phyloP scores from a whole-genome alignment of 805 yeast species.

The Candida alai region DNA sequence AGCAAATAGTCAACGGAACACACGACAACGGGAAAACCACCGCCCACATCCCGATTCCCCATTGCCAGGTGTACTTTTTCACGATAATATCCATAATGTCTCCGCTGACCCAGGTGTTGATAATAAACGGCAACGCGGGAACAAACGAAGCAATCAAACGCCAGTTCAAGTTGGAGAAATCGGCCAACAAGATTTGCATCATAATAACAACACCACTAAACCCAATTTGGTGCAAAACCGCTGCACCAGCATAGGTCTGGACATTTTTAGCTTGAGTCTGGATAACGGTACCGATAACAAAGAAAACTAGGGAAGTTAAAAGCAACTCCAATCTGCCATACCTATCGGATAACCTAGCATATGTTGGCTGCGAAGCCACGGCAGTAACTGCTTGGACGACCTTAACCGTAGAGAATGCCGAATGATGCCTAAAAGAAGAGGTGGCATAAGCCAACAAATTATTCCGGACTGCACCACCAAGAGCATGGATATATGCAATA shows the following conservation, averaged over 20 bases:
- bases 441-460: constrained; percentile 50
- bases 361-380: constrained; percentile 62
- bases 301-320: constrained; percentile 47
- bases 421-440: constrained; percentile 47
- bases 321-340: constrained; percentile 58
- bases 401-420: constrained; percentile 54
- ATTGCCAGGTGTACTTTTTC: constrained; percentile 55
- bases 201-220: constrained; percentile 60
- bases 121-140: constrained; percentile 68
- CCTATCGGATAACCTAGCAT: constrained; percentile 58
- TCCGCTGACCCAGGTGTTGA: constrained; percentile 76
- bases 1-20: constrained; percentile 51
- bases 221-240: constrained; percentile 48
- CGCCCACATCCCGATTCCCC: constrained; percentile 73
- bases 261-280: constrained; percentile 58
- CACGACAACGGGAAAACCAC: constrained; percentile 64
- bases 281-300: constrained; percentile 58
- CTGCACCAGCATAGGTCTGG: constrained; percentile 59
- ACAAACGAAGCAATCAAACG: constrained; percentile 60
- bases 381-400: constrained; percentile 57
- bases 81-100: constrained; percentile 41
- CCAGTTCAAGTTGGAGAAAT: constrained; percentile 65
- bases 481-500: constrained; percentile 55
- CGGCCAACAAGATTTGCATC: constrained; percentile 56
- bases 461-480: constrained; percentile 48